Conservation (phyloP, 257 asterid species). For the Solanum arcanum region DNA sequence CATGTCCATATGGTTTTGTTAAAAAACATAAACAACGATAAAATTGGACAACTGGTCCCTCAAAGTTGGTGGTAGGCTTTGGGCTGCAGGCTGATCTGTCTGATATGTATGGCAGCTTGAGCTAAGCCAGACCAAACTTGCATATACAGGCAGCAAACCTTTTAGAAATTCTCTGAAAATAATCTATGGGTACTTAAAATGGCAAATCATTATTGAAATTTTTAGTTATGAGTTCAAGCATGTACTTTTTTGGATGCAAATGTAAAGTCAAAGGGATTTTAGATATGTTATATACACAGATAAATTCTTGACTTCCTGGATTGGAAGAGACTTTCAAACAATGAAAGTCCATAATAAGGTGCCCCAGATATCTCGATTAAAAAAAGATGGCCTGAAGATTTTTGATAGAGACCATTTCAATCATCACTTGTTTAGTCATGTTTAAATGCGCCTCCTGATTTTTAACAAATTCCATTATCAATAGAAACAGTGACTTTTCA, state of each 20-base stretch:
- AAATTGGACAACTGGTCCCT: not conserved
- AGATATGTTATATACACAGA: not conserved
- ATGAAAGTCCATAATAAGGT: not conserved
- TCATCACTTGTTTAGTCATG: not conserved
- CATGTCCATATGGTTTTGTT: not conserved
- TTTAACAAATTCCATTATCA: not conserved
- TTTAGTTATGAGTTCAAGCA: not conserved
- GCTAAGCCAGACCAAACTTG: not conserved
- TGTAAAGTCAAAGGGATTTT: not conserved
- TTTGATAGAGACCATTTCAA: not conserved
- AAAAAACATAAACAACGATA: not conserved
- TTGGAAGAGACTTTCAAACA: not conserved
- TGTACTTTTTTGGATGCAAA: not conserved
- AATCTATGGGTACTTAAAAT: not conserved
- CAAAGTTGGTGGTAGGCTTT: not conserved
- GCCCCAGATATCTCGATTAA: not conserved
- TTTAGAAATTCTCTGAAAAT: not conserved
- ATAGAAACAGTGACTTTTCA: not conserved
- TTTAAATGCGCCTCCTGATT: not conserved
- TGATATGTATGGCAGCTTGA: not conserved
- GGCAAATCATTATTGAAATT: not conserved
- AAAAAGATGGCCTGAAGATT: too few species aligned
- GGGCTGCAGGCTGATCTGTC: not conserved
- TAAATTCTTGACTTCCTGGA: not conserved
- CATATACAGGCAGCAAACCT: not conserved